These are phyloP conservation scores for Isatis lusitanica DNA, from an alignment of 441 rosid genomes.

Conservation along the genomic window DNA sequence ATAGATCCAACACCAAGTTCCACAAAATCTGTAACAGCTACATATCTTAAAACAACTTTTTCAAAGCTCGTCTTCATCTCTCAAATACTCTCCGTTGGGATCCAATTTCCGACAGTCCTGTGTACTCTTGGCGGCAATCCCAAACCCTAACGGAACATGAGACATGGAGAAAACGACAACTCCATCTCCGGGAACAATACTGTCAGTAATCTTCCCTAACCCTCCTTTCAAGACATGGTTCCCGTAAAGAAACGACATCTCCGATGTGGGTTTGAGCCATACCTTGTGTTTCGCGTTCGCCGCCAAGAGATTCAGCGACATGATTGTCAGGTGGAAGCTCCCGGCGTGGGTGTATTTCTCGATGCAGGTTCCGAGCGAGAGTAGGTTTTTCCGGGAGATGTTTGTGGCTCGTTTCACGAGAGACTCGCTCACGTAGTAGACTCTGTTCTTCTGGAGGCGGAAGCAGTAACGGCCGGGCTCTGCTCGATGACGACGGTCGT, in stretches of 20 bases:
- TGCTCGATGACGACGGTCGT: conserved; percentile 79
- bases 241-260: conserved; percentile 91
- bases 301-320: conserved; percentile 59
- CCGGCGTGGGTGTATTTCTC: conserved; percentile 85
- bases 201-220: conserved; percentile 82
- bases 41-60: not conserved
- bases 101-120: conserved; percentile 90
- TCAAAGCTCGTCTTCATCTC: conserved; percentile 90
- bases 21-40: conserved; percentile 15
- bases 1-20: conserved; percentile 24
- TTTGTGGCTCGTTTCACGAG: conserved; percentile 86
- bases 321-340: conserved; percentile 70
- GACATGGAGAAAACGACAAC: conserved; percentile 91
- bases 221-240: conserved; percentile 97
- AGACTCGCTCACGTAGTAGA: conserved; percentile 81
- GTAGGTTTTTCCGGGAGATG: conserved; percentile 57
- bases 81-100: conserved; percentile 87
- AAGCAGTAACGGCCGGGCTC: conserved; percentile 79
- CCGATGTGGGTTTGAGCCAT: conserved; percentile 92
- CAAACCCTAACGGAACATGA: conserved; percentile 88
- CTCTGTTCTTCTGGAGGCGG: conserved; percentile 80
- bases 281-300: conserved; percentile 86
- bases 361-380: conserved; percentile 72
- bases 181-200: conserved; percentile 70
- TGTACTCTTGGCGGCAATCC: conserved; percentile 76